Evolutionary conservation across 352 stramenopile species (phyloP).

Genomic region (Albugo laibachii): DNA sequence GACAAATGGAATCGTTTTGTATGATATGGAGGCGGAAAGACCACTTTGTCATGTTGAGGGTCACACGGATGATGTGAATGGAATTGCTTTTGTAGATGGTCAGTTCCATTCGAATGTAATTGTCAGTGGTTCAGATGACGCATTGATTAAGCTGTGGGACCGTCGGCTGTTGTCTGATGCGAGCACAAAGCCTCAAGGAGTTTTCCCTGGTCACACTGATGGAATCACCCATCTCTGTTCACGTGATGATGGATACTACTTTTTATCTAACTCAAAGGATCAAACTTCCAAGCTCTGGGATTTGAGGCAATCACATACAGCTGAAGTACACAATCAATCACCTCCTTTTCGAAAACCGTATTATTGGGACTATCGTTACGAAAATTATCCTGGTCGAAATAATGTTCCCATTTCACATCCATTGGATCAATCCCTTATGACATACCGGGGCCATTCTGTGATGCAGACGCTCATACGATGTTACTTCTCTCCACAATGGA

Average conservation of each 20-base stretch:
- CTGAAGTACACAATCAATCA: constrained; percentile 20
- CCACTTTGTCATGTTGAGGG: constrained; percentile 44
- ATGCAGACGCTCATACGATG: constrained; percentile 71
- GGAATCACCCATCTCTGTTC: constrained; percentile 65
- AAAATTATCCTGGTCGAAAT: constrained; percentile 51
- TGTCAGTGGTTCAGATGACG: constrained; percentile 66
- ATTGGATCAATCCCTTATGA: constrained; percentile 62
- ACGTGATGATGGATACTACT: constrained; percentile 72
- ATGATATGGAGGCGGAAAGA: constrained; percentile 58
- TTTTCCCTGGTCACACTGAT: constrained; percentile 70
- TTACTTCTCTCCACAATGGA: constrained; percentile 73
- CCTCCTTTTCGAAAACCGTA: constrained; percentile 26
- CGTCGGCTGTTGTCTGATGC: constrained; percentile 53
- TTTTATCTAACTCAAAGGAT: constrained; percentile 76
- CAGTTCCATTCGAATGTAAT: constrained; percentile 69
- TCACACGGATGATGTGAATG: constrained; percentile 65
- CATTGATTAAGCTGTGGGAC: constrained; percentile 73
- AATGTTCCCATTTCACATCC: constrained; percentile 33
- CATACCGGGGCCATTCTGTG: constrained; percentile 58
- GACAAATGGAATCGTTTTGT: constrained; percentile 49
- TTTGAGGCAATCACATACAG: constrained; percentile 49
- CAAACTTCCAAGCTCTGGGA: constrained; percentile 75
- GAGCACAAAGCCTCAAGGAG: constrained; percentile 47
- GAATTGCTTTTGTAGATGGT: constrained; percentile 68
- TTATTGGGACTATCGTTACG: constrained; percentile 66